Conservation (phyloP, 495 filamentous ascomycete species). For the Parathielavia hyrcaniae region DNA sequence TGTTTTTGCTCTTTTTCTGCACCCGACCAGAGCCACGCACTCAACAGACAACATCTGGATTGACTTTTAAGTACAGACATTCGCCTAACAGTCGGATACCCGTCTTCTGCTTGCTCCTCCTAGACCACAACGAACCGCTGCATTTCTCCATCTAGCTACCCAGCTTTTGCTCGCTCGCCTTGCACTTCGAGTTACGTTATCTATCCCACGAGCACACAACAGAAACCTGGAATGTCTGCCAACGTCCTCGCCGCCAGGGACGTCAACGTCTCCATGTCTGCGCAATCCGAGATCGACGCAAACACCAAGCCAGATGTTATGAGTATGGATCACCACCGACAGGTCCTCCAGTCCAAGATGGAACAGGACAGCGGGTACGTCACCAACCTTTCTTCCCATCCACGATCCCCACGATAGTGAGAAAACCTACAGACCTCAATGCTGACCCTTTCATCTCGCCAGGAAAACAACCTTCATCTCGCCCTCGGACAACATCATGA, state of each 20-base stretch:
- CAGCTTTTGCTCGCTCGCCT: not conserved
- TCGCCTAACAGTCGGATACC: not conserved
- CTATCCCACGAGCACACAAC: not conserved
- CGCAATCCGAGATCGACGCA: slow-evolving; percentile 19
- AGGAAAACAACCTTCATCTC: slow-evolving; percentile 67
- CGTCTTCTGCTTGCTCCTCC: not conserved
- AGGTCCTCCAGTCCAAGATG: slow-evolving; percentile 66
- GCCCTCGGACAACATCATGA: slow-evolving; percentile 90
- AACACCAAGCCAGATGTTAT: slow-evolving; percentile 44
- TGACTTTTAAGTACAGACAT: not conserved
- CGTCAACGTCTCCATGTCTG: slow-evolving; percentile 45
- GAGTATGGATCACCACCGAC: slow-evolving; percentile 74
- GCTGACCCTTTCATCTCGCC: not conserved
- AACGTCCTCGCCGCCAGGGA: slow-evolving; percentile 53
- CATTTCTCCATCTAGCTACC: not conserved
- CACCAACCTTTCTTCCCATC: not conserved
- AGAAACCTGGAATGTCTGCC: slow-evolving; percentile 37
- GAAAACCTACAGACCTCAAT: not conserved
- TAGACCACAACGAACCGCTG: not conserved
- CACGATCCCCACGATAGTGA: not conserved
- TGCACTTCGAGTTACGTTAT: not conserved
- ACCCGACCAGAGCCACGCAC: not conserved
- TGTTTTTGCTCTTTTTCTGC: slow-evolving; percentile 23
- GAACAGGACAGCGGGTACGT: slow-evolving; percentile 57
- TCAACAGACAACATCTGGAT: slow-evolving; percentile 3